Evolutionary conservation across 2,329 filamentous ascomycete species (phyloP), one percentile per base, ranked within the genome.

Genomic region (Thelonectria blattea): DNA sequence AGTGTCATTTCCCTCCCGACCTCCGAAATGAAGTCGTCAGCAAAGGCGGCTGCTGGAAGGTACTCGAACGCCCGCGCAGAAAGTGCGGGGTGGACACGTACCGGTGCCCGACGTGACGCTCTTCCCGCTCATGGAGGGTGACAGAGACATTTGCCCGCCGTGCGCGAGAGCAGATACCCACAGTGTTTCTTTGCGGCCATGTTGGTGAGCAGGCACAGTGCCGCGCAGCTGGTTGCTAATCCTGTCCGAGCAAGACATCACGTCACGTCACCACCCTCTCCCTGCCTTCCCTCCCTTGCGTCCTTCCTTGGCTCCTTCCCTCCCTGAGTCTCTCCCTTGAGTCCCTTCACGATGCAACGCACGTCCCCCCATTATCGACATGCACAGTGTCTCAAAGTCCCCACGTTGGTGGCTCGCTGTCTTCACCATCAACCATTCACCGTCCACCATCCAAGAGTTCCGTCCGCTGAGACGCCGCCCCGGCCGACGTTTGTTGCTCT

Each of bases 1-100:
- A 57, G 65, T 64, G 61, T 68, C 65, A 69, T 70, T 70, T 69
- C 68, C 45, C 67, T 62, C 54, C 58, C 60, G 58, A 63, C 65
- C 62, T 65, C 52, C 60, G 53, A 56, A 56, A 60, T 60, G 58
- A 60, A 52, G 52, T 61, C 58, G 58, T 58, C 54, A 53, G 58
- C 49, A 37, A n/a, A 39, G 53, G 58, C 14, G 24, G 22, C 45
- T 20, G 34, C 15, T 62, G 54, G 68, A 69, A 69, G 59, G 54
- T 67, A 63, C 67, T 70, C 60, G 67, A 69, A 70, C 37, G 45
- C 43, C 56, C 62, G 56, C 67, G 64, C 43, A 67, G 32, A 48
- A 57, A 65, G 60, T 61, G 57, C 49, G 58, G 56, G 56, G 55
- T 54, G 52, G 49, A 55, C 64, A 61, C 64, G 67, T 70, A 67